Base-by-base conservation (phyloP, 306 rosid species). In the Cucurbita argyrosperma region DNA sequence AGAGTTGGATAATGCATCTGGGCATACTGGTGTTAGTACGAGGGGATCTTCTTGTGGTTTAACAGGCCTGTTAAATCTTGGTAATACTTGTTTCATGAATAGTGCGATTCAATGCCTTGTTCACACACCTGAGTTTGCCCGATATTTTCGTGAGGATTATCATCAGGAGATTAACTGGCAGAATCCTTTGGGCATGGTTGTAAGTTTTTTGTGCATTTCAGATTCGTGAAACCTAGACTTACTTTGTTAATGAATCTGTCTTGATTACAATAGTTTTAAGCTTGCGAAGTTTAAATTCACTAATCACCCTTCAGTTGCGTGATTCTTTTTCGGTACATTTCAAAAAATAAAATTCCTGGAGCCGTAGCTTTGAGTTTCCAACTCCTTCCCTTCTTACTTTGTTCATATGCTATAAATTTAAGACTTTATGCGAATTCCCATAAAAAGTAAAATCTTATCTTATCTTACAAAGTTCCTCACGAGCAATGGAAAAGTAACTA, bases 31-130 rank as follows among this genome's bases (percentile, higher is more conserved):
- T 72, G 92, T 93, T 77, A 84, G 89, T 83, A 94, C 97, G 73
- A 85, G 98, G 74, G 98, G 98, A 30, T 89, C 97, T 40, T 69
- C 88, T 18, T 88, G 88, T 83, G 97, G 98, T 82, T 86, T 94
- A 82, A 94, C 90, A 65, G 98, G 98, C 70, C 84, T 94, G 84
- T 82, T 86, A 79, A 94, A 94, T 82, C 97, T 94, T 76, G 98
- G 98, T 81, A 94, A 94, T 81, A 94, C 98, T 54, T 94, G 98
- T 89, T 94, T 90, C 81, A 94, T 94, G 98, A 94, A 94, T 84
- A 90, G 98, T 81, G 97, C 98, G 8, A 88, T 94, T 62, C 98
- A 94, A 74, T 90, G 98, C 77, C 98, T 94, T 72, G 97, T 94
- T 80, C 97, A 94, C 78, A 90, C 98, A 18, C 98, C 97, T 16